Conservation (phyloP, 2,329 filamentous ascomycete genomes). For the Helicocarpus griseus region DNA sequence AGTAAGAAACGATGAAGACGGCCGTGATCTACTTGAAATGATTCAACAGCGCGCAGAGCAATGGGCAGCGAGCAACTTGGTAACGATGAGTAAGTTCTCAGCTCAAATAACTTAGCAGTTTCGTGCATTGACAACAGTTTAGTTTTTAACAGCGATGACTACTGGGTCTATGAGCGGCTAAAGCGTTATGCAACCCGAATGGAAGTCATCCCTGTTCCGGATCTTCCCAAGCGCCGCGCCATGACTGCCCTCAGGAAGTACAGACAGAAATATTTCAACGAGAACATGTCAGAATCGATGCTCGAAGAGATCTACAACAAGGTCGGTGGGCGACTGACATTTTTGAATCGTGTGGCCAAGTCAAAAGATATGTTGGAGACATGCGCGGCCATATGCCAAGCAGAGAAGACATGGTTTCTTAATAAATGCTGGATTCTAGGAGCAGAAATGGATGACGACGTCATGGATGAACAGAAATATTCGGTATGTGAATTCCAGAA, state of each 20-base stretch:
- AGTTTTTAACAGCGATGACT: constrained; percentile 94
- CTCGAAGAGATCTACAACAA: constrained; percentile 74
- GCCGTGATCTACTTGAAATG: constrained; percentile 85
- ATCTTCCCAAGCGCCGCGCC: constrained; percentile 70
- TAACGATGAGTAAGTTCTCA: constrained; percentile 50
- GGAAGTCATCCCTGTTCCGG: constrained; percentile 80
- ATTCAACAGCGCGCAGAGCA: constrained; percentile 92
- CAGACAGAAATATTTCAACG: constrained; percentile 64
- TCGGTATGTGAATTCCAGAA: constrained; percentile 50
- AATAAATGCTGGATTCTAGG: constrained; percentile 73
- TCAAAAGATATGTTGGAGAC: constrained; percentile 67
- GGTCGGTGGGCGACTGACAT: constrained; percentile 81
- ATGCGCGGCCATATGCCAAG: constrained; percentile 61
- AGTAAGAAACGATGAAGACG: constrained; percentile 81
- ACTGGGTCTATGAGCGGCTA: constrained; percentile 93
- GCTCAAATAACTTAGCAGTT: background rate
- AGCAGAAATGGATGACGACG: constrained; percentile 81
- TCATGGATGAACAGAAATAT: constrained; percentile 97
- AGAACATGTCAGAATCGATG: constrained; percentile 42
- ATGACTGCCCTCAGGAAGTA: constrained; percentile 69
- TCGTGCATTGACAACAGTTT: background rate
- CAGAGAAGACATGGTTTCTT: constrained; percentile 68
- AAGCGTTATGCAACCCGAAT: constrained; percentile 90
- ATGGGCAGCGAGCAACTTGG: constrained; percentile 86
- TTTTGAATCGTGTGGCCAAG: constrained; percentile 83